Base-by-base conservation (phyloP, 495 filamentous ascomycete genomes). In the Aspergillus sparsus region DNA sequence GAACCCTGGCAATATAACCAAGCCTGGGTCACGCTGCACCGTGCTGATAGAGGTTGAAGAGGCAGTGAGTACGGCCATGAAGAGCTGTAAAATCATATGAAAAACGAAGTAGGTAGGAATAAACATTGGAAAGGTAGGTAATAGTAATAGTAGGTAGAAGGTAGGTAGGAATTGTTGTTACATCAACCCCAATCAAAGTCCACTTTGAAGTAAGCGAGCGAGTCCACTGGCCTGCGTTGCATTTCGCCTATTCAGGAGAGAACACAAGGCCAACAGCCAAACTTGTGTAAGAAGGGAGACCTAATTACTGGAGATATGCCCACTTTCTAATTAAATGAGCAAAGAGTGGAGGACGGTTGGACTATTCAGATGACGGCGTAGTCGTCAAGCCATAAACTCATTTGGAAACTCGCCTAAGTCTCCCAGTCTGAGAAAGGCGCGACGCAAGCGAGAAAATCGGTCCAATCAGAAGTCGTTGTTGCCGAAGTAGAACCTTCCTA, bases 401-500 rank as follows among this genome's bases (percentile, higher is more conserved):
- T 39, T 2, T 21, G 51, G 55, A 55, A 46, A 37, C 69, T 76
- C 75, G 75, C 73, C 66, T 76, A 77, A 71, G 68, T 61, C 71
- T 77, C 74, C 75, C 74, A 65, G 70, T 74, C 71, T 71, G 50
- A 76, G 75, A 69, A 74, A 73, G 65, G 63, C 62, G 63, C 61
- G 51, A 58, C 60, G 54, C 42, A 58, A 53, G 49, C 65, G 44
- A 49, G 7, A 11, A 16, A 13, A 18, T 58, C 50, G 45, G 52
- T 15, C 73, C 75, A 80, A 80, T 80, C 71, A 77, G 39, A 66
- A 16, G 12, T 3, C 16, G 37, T 44, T 42, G 50, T 80, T 78
- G 67, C 75, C 77, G 77, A 80, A 71, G 61, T 32, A 51, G 27
- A 46, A 44, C 49, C 52, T 37, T 39, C 31, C 7, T 32, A 51